Percentiles rank a stretch among this genome's conserved stretches.
Conservation (phyloP, 2,329 filamentous ascomycete species). For the Fusarium succisae region DNA sequence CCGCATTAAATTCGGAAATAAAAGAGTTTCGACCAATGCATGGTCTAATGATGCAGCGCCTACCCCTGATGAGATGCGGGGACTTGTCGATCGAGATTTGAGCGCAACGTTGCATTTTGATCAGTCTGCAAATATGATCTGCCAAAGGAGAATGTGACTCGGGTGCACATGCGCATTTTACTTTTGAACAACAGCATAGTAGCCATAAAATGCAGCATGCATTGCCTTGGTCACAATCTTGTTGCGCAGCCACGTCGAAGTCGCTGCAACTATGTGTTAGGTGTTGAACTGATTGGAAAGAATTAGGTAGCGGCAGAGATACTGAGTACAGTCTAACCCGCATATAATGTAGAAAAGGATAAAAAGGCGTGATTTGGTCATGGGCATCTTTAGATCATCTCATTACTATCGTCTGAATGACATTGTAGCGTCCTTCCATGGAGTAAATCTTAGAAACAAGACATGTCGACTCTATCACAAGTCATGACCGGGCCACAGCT, state of each 20-base stretch:
- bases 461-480: not conserved
- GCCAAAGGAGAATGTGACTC: not conserved
- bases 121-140: not conserved
- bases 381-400: not conserved
- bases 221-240: fast-evolving
- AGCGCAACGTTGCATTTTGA: not conserved
- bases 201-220: fast-evolving
- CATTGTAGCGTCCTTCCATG: not conserved
- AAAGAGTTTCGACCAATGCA: not conserved
- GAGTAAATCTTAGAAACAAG: not conserved
- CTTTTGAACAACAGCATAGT: fast-evolving
- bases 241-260: fast-evolving
- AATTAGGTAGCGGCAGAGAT: no score
- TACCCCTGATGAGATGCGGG: not conserved
- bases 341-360: fast-evolving
- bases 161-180: not conserved
- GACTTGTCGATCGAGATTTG: not conserved
- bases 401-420: no score
- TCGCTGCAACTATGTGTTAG: not conserved
- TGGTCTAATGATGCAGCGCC: not conserved
- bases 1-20: not conserved
- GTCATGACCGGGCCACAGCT: not conserved
- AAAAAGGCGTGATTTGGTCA: fast-evolving
- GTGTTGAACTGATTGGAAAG: no score
- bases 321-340: fast-evolving